Base-by-base conservation (phyloP, 192 early-diverging fungal species). In the Podochytrium sp. region DNA sequence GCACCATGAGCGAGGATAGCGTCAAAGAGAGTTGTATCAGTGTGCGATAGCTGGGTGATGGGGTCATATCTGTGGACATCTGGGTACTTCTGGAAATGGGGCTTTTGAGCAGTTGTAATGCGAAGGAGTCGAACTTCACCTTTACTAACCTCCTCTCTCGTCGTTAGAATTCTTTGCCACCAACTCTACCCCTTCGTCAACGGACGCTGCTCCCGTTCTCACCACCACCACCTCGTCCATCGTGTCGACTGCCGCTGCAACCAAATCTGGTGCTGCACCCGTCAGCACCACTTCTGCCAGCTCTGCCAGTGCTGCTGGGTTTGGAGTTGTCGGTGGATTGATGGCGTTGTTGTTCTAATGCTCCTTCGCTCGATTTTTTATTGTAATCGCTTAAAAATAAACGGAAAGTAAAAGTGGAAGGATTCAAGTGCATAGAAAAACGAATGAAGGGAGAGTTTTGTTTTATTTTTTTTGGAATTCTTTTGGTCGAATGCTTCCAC, bases 91-190 rank as follows among this genome's bases (percentile, higher is more conserved):
- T 27, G 10, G 3, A 38, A 5, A 57, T 16, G 43, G 43, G 0
- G 12, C n/a, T n/a, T n/a, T n/a, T n/a, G n/a, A n/a, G 43, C 43
- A 16, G 43, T 47, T 47, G 12, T 47, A 47, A 47, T 47, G n/a
- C n/a, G 10, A 47, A 47, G n/a, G n/a, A n/a, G n/a, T n/a, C n/a
- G n/a, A n/a, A n/a, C n/a, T n/a, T n/a, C n/a, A n/a, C n/a, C n/a
- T n/a, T n/a, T n/a, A n/a, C n/a, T n/a, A n/a, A n/a, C n/a, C n/a
- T n/a, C n/a, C n/a, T n/a, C n/a, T 47, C 10, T 47, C n/a, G 10
- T 47, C 43, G 29, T 25, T 30, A 62, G 40, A 65, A 47, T 65
- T 65, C 63, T 65, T 65, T 43, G 41, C 37, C 40, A 65, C 63
- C 38, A 65, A 65, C 63, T 39, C 35, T 25, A 65, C 63, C 3